Evolutionary conservation across 1,139 yeast genomes (phyloP).

Genomic region (Nakaseomyces kungkrabaensis): DNA sequence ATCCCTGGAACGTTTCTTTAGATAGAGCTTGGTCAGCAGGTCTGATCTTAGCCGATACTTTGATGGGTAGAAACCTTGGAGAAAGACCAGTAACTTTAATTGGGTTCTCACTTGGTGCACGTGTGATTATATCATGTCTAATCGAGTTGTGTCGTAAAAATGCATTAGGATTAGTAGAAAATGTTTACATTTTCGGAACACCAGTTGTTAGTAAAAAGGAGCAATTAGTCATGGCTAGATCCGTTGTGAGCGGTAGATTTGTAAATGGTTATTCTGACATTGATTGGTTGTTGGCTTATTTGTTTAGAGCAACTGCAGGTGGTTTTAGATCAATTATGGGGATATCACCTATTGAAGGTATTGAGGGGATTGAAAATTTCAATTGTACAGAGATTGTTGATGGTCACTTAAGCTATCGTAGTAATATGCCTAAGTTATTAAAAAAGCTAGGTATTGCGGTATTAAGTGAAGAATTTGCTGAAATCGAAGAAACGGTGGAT

Average conservation of each 20-base stretch:
- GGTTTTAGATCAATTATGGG: constrained; percentile 90
- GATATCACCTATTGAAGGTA: constrained; percentile 57
- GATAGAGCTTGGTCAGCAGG: constrained; percentile 99
- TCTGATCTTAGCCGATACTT: constrained; percentile 77
- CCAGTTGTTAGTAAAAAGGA: constrained; percentile 77
- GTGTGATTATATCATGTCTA: constrained; percentile 84
- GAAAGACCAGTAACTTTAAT: constrained; percentile 86
- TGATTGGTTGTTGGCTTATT: constrained; percentile 94
- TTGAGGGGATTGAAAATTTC: constrained; percentile 65
- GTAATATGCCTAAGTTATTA: constrained; percentile 77
- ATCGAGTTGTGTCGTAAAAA: constrained; percentile 78
- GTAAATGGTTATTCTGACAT: constrained; percentile 84
- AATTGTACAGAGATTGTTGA: constrained; percentile 82
- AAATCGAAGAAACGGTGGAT: constrained; percentile 85
- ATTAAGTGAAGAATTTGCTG: constrained; percentile 81
- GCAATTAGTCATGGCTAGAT: constrained; percentile 67
- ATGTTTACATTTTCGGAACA: constrained; percentile 80
- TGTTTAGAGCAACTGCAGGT: constrained; percentile 92
- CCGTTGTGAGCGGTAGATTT: constrained; percentile 85
- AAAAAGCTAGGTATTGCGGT: constrained; percentile 69
- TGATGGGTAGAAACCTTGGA: constrained; percentile 80
- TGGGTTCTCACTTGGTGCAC: constrained; percentile 90
- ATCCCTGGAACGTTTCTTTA: constrained; percentile 95
- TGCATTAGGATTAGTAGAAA: constrained; percentile 81
- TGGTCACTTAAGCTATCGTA: constrained; percentile 96